These are phyloP conservation scores for Starmerella tilneyi DNA, from an alignment of 805 yeast genomes.

Conservation along the genomic window DNA sequence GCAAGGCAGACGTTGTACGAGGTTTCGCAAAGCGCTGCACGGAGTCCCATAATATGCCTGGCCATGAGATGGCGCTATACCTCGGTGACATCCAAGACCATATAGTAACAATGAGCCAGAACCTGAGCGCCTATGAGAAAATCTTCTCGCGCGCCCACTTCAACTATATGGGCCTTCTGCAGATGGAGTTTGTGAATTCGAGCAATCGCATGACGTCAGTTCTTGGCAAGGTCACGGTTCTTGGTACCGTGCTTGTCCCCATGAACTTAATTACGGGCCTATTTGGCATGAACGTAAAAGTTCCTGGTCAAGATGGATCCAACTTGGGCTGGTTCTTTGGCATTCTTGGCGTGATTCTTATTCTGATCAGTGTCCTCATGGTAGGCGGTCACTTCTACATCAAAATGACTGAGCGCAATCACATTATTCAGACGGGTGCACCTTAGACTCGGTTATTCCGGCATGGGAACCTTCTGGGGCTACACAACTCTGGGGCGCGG, in stretches of 20 bases:
- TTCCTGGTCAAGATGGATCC: constrained; percentile 56
- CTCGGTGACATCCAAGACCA: constrained; percentile 96
- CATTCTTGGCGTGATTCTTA: constrained; percentile 45
- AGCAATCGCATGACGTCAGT: constrained; percentile 77
- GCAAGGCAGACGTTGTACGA: constrained; percentile 91
- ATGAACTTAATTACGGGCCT: constrained; percentile 81
- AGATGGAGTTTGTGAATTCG: constrained; percentile 81
- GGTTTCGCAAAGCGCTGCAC: constrained; percentile 94
- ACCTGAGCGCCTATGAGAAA: constrained; percentile 79
- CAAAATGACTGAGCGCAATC: constrained; percentile 2
- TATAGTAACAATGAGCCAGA: constrained; percentile 91
- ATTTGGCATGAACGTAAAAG: constrained; percentile 89
- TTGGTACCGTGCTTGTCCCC: constrained; percentile 86
- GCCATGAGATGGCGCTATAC: constrained; percentile 84
- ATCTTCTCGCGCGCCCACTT: constrained; percentile 86
- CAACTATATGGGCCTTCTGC: constrained; percentile 85
- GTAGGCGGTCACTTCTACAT: constrained; percentile 31
- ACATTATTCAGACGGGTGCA: too few relatives aligned
- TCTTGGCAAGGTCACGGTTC: constrained; percentile 75
- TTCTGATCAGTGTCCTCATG: constrained; percentile 35
- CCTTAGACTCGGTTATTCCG: too few relatives aligned
- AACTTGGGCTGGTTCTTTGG: constrained; percentile 59
- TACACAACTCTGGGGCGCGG: too few relatives aligned
- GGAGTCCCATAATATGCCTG: constrained; percentile 56
- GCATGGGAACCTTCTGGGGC: too few relatives aligned